Percentiles rank a stretch among this genome's conserved stretches.
Conservation (phyloP, 2,329 filamentous ascomycete species). For the Diaporthe australafricana region DNA sequence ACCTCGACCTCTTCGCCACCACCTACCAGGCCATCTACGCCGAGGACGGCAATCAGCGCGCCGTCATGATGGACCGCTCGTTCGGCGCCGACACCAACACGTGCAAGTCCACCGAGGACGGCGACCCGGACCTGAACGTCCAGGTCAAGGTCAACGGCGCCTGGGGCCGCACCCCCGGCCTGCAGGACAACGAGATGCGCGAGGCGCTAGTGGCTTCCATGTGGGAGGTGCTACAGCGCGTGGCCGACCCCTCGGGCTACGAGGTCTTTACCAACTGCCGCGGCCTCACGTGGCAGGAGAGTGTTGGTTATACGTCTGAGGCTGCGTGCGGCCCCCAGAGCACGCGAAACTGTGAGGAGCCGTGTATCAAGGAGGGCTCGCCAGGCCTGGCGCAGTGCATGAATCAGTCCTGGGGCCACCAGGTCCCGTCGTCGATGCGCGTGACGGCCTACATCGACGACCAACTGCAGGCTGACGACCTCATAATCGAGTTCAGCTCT, state of each 20-base stretch:
- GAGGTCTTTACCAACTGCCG: constrained; percentile 37
- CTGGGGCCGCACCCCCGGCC: constrained; percentile 36
- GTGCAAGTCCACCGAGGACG: constrained; percentile 31
- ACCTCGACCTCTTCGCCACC: constrained; percentile 36
- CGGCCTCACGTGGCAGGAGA: constrained; percentile 37
- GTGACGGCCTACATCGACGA: constrained; percentile 38
- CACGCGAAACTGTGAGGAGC: not conserved
- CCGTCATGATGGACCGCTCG: constrained; percentile 35
- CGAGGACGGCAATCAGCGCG: constrained; percentile 35
- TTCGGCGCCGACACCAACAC: constrained; percentile 31
- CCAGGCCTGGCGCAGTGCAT: constrained; percentile 33
- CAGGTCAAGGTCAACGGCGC: constrained; percentile 37
- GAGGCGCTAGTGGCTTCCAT: constrained; percentile 37
- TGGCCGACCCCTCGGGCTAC: constrained; percentile 34
- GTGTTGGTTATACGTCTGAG: not conserved
- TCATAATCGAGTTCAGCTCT: constrained; percentile 36
- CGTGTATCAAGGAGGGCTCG: not conserved
- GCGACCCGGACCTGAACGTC: constrained; percentile 32
- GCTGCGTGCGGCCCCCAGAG: constrained; percentile 6
- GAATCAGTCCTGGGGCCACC: constrained; percentile 35
- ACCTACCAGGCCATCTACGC: constrained; percentile 39
- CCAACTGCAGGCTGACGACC: constrained; percentile 35
- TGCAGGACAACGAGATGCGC: constrained; percentile 36
- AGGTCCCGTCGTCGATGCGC: constrained; percentile 37
- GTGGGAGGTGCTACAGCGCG: constrained; percentile 34